Conservation (phyloP, 148 eudicot species). For the Tetragonia tetragonoides region DNA sequence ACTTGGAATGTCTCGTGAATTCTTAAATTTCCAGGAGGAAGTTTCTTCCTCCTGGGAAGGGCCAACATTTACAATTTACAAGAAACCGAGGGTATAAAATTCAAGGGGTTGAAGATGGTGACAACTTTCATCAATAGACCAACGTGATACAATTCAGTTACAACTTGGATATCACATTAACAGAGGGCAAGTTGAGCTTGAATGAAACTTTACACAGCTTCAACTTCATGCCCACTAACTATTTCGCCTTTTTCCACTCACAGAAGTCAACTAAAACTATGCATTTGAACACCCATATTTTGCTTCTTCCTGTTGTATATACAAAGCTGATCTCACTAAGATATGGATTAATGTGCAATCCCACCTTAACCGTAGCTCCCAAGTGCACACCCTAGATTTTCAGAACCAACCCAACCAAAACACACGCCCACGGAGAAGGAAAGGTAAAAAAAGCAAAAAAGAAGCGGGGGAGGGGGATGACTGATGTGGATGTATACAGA, state of each 20-base stretch:
- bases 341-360: not conserved
- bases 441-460: not conserved
- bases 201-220: not conserved
- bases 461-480: not conserved
- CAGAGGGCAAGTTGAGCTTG: not conserved
- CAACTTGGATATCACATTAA: not conserved
- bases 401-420: not conserved
- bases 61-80: not conserved
- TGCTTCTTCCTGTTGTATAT: not conserved
- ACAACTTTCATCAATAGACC: not conserved
- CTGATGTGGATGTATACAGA: conserved; percentile 15
- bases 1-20: too few species aligned
- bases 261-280: not conserved
- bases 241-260: not conserved
- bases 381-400: not conserved
- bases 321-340: not conserved
- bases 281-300: not conserved
- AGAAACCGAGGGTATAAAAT: too few species aligned
- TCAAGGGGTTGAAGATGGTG: not conserved
- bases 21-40: too few species aligned
- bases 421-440: not conserved
- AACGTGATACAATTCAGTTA: conserved; percentile 2
- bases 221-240: not conserved
- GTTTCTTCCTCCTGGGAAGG: not conserved
- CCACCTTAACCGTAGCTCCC: not conserved